Evolutionary conservation across 2,329 filamentous ascomycete species (phyloP), one percentile per base, ranked within the genome.

Genomic region (Colletotrichum brevisporum): DNA sequence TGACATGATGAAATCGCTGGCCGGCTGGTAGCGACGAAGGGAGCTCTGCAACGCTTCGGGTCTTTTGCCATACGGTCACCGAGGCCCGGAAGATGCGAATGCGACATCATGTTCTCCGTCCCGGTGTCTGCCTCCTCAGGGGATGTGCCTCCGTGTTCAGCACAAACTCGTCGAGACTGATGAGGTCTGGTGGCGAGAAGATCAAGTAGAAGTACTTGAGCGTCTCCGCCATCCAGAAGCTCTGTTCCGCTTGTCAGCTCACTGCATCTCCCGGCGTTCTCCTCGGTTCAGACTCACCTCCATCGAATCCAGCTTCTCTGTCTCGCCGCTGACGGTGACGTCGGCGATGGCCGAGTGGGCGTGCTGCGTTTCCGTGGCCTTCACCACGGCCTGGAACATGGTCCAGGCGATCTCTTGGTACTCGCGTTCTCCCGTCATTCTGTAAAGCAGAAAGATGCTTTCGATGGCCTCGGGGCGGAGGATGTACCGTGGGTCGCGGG

Each of bases 141-240:
- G 85, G 85, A 72, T 87, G 85, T 2, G 84, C 85, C 74, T 87
- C 85, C 1, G 85, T 88, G 60, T 87, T 88, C 36, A 90, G 77
- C 52, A 93, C 89, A 77, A 84, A 93, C 9, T 92, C 86, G 77
- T 94, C 91, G 74, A 94, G 78, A 74, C 85, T 91, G 55, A 92
- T 82, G 41, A 90, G 74, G 21, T 86, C 83, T 0, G 90, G 87
- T 21, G 91, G 86, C 31, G 87, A 89, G 72, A 93, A 94, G 47
- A 93, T 86, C 61, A 94, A 77, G 73, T 91, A 94, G 67, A 93
- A 93, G 72, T 94, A 94, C 79, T 93, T 94, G 67, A 94, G 79
- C 21, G 91, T 94, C 81, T 94, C 91, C 0, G 89, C 88, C 74
- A 91, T 81, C 90, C 91, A 94, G 74, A 92, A 93, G 71, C 88